A percentile compares a stretch with the other conserved stretches of the same genome.
These are phyloP conservation scores for Polytrichum formosum DNA, from an alignment of 225 moss, liverwort and hornwort species.

Conservation along the genomic window DNA sequence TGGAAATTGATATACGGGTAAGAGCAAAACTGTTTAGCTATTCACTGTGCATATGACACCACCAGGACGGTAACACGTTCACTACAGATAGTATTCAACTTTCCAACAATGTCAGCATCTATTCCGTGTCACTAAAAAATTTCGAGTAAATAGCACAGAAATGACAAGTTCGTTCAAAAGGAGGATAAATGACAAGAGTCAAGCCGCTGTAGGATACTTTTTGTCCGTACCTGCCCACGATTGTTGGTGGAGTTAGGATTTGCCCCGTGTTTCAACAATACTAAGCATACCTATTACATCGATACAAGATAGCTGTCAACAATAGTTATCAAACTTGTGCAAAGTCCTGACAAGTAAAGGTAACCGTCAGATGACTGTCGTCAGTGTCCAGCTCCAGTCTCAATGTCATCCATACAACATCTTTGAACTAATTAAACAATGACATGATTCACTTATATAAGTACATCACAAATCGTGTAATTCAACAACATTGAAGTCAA, in stretches of 20 bases:
- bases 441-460: background rate
- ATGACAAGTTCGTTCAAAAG: background rate
- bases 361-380: too few species aligned
- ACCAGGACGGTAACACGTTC: too few species aligned
- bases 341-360: too few species aligned
- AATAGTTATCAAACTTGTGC: too few species aligned
- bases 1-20: too few species aligned
- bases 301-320: background rate
- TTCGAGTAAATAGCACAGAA: background rate
- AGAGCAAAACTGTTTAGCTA: too few species aligned
- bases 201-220: too few species aligned
- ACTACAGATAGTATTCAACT: background rate
- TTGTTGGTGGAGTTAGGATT: conserved; percentile 27
- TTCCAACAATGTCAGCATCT: background rate
- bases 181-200: background rate
- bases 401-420: too few species aligned
- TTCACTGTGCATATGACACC: too few species aligned
- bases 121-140: background rate
- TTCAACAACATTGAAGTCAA: background rate
- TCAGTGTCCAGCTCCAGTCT: too few species aligned
- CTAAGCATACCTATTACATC: conserved; percentile 28
- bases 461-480: background rate
- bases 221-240: conserved; percentile 27
- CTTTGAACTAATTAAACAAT: too few species aligned
- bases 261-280: conserved; percentile 47